These are phyloP conservation scores for Acmispon strigosus DNA, from an alignment of 306 rosid species.

Conservation along the genomic window DNA sequence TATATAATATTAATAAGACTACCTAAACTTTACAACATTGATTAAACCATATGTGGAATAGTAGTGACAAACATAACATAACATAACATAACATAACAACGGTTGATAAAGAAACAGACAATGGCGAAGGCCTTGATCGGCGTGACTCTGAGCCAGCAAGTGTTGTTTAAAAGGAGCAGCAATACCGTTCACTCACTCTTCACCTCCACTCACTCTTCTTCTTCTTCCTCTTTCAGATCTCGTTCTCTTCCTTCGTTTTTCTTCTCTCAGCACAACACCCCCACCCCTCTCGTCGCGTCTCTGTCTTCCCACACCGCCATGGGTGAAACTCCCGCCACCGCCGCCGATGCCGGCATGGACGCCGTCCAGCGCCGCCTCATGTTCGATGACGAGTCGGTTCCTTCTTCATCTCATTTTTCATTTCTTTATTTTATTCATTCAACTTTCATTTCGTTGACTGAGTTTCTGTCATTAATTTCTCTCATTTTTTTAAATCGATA, in stretches of 20 bases:
- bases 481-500: background rate
- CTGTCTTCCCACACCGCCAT: conserved; percentile 41
- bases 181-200: background rate
- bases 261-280: background rate
- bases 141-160: conserved; percentile 2
- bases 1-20: too few species aligned
- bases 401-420: background rate
- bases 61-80: too few species aligned
- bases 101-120: background rate
- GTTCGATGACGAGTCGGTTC: conserved; percentile 91
- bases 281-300: conserved; percentile 5
- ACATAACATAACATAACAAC: too few species aligned
- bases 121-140: conserved; percentile 30
- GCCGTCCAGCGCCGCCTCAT: conserved; percentile 97
- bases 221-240: conserved; percentile 16
- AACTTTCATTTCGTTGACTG: background rate
- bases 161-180: conserved; percentile 21
- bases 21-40: too few species aligned
- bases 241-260: background rate
- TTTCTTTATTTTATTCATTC: background rate
- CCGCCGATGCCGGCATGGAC: conserved; percentile 75
- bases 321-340: conserved; percentile 38
- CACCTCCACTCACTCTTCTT: background rate
- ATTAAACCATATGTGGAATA: too few species aligned
- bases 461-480: background rate